A percentile compares a stretch with the other conserved stretches of the same genome.
These are phyloP conservation scores for Umbelopsis vinacea DNA, from an alignment of 192 early-diverging fungal species.

Conservation along the genomic window DNA sequence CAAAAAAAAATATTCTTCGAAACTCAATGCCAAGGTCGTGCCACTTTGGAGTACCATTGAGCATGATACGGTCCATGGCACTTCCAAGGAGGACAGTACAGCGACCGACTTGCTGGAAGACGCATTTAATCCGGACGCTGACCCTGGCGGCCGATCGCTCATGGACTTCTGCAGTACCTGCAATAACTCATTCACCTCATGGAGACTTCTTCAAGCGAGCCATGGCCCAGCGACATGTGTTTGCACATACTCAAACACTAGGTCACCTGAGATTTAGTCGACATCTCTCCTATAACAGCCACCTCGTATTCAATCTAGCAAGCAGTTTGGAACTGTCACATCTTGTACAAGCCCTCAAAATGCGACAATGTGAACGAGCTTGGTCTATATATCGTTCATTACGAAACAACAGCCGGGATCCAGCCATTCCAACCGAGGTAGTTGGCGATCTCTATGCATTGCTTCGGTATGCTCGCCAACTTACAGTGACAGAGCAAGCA, in stretches of 20 bases:
- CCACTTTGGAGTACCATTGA: constrained; percentile 11
- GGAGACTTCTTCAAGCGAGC: background rate
- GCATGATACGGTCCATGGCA: background rate
- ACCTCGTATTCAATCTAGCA: constrained; percentile 9
- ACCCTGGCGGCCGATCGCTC: background rate
- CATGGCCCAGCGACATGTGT: background rate
- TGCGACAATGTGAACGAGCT: background rate
- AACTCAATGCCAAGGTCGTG: constrained; percentile 1
- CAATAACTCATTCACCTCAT: no score
- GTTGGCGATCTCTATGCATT: background rate
- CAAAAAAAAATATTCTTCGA: background rate
- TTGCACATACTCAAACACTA: background rate
- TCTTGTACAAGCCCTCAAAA: constrained; percentile 3
- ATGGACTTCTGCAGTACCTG: background rate
- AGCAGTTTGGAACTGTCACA: constrained; percentile 20
- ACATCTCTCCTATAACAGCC: background rate
- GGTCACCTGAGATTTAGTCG: no score
- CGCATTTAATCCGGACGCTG: constrained; percentile 5
- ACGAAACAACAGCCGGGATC: background rate
- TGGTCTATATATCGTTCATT: constrained; percentile 13
- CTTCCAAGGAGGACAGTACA: background rate
- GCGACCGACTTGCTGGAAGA: background rate
- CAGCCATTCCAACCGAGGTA: background rate
- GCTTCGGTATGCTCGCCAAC: constrained; percentile 5
- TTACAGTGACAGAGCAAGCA: background rate